Conservation (phyloP, 148 eudicot species). For the Nepenthes mirabilis region DNA sequence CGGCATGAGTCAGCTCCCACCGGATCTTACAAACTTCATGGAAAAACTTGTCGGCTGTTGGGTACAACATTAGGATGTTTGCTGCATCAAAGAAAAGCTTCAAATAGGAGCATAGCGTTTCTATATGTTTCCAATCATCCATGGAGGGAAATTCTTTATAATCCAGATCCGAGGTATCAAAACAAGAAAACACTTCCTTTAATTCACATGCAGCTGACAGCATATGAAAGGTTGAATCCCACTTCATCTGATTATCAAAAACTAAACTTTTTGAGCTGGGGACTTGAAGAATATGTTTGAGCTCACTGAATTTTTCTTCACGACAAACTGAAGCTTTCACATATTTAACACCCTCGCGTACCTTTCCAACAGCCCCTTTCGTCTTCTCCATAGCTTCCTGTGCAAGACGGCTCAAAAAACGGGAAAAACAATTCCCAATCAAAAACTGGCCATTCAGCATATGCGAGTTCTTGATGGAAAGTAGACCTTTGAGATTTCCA, state of each 20-base stretch:
- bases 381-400: conserved; percentile 32
- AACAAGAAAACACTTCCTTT: conserved; percentile 57
- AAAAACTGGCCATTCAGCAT: conserved; percentile 56
- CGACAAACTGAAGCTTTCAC: conserved; percentile 36
- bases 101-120: conserved; percentile 46
- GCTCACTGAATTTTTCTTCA: conserved; percentile 32
- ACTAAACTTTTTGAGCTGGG: conserved; percentile 44
- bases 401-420: conserved; percentile 46
- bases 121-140: conserved; percentile 68
- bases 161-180: conserved; percentile 48
- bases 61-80: conserved; percentile 28
- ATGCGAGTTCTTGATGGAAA: conserved; percentile 37
- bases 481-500: conserved; percentile 44
- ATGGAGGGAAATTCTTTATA: conserved; percentile 26
- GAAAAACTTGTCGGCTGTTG: conserved; percentile 48
- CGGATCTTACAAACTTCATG: conserved; percentile 54
- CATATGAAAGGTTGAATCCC: conserved; percentile 87
- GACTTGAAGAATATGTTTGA: conserved; percentile 48
- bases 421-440: conserved; percentile 57
- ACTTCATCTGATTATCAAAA: conserved; percentile 46
- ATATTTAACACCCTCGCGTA: conserved; percentile 66
- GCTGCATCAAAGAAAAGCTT: conserved; percentile 51
- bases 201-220: conserved; percentile 55
- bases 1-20: conserved; percentile 35
- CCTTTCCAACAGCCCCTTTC: conserved; percentile 35